Base-by-base conservation (phyloP, 2,329 filamentous ascomycete species). In the Colletotrichum sp. region DNA sequence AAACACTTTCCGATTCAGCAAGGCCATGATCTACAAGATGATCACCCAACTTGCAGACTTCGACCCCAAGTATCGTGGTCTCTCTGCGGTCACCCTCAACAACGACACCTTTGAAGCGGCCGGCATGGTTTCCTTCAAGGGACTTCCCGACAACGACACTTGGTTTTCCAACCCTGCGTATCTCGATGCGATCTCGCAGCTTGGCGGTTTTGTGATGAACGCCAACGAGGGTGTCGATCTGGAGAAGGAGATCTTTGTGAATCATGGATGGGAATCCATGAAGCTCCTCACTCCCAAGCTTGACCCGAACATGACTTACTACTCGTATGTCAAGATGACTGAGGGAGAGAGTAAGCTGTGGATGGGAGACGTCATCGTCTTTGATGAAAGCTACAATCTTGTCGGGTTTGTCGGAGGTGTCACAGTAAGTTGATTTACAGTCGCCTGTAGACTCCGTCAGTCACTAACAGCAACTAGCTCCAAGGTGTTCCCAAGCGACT, bases 21-120 rank as follows among this genome's bases (percentile, higher is more conserved):
- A 93, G 32, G 93, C 93, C 32, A 92, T 95, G 86, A 93, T 93
- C 16, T 97, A 97, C 89, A 96, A 96, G 85, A 89, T 91, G 2
- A 90, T 92, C 78, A 79, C 83, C 10, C 88, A 89, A 57, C 83
- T 92, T 1, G 91, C 92, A 9, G 89, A 92, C 79, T 93, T 92
- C 78, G 57, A 87, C 8, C 82, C 81, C 9, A 85, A 85, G 48
- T 93, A 90, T 80, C 86, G 85, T 68, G 91, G 90, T 44, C 92
- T 92, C 83, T 87, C 91, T 18, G 57, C 57, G 1, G 57, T 60
- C 5, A 60, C 57, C 5, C 57, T 60, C 26, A 60, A 60, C 57
- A 60, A 60, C 1, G 57, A 60, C 26, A 60, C 57, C 0, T 60
- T 60, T 3, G 57, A 60, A 3, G 57, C 57, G 0, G 26, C 57